Evolutionary conservation across 352 stramenopile species (phyloP).

Genomic region (Discostella stelligera): DNA sequence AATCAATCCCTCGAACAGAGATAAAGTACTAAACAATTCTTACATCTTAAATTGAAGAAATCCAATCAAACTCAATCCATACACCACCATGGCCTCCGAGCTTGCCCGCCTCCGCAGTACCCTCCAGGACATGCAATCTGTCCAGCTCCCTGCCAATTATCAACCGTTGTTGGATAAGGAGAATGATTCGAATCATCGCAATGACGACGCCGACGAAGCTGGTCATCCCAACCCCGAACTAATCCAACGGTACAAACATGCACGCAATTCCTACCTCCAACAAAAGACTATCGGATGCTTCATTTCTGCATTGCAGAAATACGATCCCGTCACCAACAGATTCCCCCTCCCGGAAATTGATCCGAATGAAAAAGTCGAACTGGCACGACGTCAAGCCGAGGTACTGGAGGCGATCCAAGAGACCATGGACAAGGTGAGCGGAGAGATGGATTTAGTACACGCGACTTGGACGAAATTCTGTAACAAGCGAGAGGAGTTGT

Average conservation of each 20-base stretch:
- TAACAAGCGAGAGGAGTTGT: constrained; percentile 48
- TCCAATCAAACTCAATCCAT: background rate
- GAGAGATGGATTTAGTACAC: constrained; percentile 1
- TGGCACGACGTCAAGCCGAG: constrained; percentile 13
- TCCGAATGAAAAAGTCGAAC: constrained; percentile 11
- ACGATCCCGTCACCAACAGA: constrained; percentile 5
- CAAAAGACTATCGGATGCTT: constrained; percentile 31
- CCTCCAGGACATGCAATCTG: constrained; percentile 26
- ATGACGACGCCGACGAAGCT: background rate
- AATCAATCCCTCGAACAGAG: no score
- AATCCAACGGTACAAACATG: constrained; percentile 40
- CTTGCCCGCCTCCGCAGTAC: constrained; percentile 18
- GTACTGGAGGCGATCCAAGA: constrained; percentile 1
- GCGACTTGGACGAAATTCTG: constrained; percentile 25
- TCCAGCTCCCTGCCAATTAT: constrained; percentile 18
- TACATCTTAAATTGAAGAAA: background rate
- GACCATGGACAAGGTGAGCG: constrained; percentile 24
- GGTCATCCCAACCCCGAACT: constrained; percentile 7
- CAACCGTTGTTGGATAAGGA: constrained; percentile 9
- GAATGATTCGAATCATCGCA: constrained; percentile 6
- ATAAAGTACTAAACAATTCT: no score
- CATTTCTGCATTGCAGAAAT: constrained; percentile 22
- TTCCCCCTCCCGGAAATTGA: constrained; percentile 3
- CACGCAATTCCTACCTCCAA: constrained; percentile 42
- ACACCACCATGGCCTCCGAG: constrained; percentile 19